Percentiles rank a stretch among this genome's conserved stretches.
These are phyloP conservation scores for Lecanicillium sp. DNA, from an alignment of 2,329 filamentous ascomycete species.

Conservation along the genomic window DNA sequence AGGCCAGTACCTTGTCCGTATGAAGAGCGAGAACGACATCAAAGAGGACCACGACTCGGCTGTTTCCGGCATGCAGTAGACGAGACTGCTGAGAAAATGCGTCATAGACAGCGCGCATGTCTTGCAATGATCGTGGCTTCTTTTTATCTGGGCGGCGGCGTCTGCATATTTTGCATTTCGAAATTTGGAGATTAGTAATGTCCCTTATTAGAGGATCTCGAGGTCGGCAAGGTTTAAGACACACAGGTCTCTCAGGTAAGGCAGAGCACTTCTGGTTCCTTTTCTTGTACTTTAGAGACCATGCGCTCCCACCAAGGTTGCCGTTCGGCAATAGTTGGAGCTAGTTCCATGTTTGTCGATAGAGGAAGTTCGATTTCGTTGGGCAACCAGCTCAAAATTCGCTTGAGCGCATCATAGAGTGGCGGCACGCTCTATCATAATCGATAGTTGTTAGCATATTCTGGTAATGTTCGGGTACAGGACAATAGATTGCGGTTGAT, in stretches of 20 bases:
- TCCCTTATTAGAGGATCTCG: too few species aligned
- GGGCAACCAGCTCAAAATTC: slow-evolving; percentile 28
- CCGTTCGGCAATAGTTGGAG: slow-evolving; percentile 20
- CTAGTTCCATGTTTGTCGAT: slow-evolving; percentile 10
- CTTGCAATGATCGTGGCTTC: background rate
- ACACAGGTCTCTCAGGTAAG: slow-evolving; percentile 22
- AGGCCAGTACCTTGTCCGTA: slow-evolving; percentile 31
- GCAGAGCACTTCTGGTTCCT: slow-evolving; percentile 28
- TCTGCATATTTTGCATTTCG: too few species aligned
- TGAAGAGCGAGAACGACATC: slow-evolving; percentile 19
- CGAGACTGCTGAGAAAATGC: background rate
- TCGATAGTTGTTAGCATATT: background rate
- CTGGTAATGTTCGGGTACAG: too few species aligned
- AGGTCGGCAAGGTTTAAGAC: too few species aligned
- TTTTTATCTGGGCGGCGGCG: slow-evolving; percentile 11
- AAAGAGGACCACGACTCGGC: slow-evolving; percentile 30
- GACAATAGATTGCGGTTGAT: slow-evolving; percentile 11
- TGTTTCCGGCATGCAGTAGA: slow-evolving; percentile 20
- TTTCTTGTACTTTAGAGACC: slow-evolving; percentile 21
- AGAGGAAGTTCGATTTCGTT: slow-evolving; percentile 14
- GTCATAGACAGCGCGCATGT: background rate
- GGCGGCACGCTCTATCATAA: slow-evolving; percentile 30
- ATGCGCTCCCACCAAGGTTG: slow-evolving; percentile 33
- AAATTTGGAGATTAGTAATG: too few species aligned
- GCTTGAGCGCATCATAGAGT: slow-evolving; percentile 22